A percentile compares a stretch with the other conserved stretches of the same genome.
phyloP scores from a whole-genome alignment of 2,329 filamentous ascomycete species.

The Ceratocystis smalleyi region DNA sequence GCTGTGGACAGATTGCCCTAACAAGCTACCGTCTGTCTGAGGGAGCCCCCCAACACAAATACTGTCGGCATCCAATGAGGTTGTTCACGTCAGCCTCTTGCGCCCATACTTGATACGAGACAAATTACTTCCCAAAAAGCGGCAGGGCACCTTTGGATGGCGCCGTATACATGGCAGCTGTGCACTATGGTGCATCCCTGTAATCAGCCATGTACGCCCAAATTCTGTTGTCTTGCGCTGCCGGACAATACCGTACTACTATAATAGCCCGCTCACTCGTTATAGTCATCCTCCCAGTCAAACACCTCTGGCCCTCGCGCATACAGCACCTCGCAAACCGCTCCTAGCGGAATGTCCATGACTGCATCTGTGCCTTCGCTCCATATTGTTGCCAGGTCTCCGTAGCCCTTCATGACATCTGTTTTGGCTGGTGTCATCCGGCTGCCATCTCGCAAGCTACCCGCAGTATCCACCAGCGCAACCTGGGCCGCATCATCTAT shows the following conservation, averaged over 20 bases:
- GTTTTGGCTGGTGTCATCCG: slow-evolving; percentile 26
- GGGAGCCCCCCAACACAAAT: too few species aligned
- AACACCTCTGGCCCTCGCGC: slow-evolving; percentile 23
- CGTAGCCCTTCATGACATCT: slow-evolving; percentile 22
- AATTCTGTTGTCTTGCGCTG: not conserved
- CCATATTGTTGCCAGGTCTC: slow-evolving; percentile 54
- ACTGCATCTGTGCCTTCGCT: slow-evolving; percentile 88
- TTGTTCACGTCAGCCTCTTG: too few species aligned
- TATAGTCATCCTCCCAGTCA: slow-evolving; percentile 6
- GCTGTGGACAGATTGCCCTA: too few species aligned
- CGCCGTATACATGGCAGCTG: too few species aligned
- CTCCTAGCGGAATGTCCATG: slow-evolving; percentile 88
- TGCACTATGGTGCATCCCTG: too few species aligned
- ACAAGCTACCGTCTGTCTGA: too few species aligned
- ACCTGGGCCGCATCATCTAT: slow-evolving; percentile 82
- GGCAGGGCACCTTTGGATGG: too few species aligned
- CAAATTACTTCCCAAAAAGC: too few species aligned
- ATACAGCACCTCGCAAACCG: slow-evolving; percentile 89
- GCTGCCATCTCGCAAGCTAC: slow-evolving; percentile 31
- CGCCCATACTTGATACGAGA: too few species aligned
- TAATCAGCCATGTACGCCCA: too few species aligned
- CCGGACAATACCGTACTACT: not conserved
- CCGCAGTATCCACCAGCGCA: slow-evolving; percentile 62
- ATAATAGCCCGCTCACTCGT: not conserved
- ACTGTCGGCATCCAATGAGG: too few species aligned